Percentiles rank a stretch among this genome's conserved stretches.
phyloP scores from a whole-genome alignment of 2,329 filamentous ascomycete genomes.

The Metarhizium guizhouense region DNA sequence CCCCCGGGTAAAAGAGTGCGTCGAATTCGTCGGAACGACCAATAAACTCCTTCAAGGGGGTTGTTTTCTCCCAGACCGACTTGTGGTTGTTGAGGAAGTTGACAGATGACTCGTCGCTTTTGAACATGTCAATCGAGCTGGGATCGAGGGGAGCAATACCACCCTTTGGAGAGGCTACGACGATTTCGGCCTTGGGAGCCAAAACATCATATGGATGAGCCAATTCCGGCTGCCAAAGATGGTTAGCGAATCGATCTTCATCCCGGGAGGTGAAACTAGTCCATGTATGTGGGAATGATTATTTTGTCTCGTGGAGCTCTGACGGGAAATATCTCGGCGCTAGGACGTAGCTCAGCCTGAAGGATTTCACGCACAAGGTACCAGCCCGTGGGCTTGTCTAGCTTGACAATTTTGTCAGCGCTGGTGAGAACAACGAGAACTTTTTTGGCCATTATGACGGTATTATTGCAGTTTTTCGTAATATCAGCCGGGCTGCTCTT shows the following conservation, averaged over 20 bases:
- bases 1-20: conserved; percentile 49
- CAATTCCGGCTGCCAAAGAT: conserved; percentile 41
- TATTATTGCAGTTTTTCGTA: not conserved
- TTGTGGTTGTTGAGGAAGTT: conserved; percentile 48
- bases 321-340: not conserved
- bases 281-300: not conserved
- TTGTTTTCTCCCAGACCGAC: conserved; percentile 54
- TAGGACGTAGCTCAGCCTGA: not conserved
- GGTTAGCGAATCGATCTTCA: not conserved
- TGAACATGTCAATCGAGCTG: conserved; percentile 44
- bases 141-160: conserved; percentile 55
- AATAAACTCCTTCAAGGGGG: conserved; percentile 45
- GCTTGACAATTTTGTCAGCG: conserved; percentile 36
- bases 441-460: conserved; percentile 40
- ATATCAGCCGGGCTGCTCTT: not conserved
- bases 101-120: conserved; percentile 40
- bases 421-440: conserved; percentile 66
- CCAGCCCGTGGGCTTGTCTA: conserved; percentile 57
- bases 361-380: conserved; percentile 43
- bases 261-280: not conserved
- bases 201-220: conserved; percentile 57
- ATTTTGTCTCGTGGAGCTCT: not conserved
- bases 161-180: conserved; percentile 53
- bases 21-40: conserved; percentile 53
- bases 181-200: conserved; percentile 41